phyloP scores from a whole-genome alignment of 202 grass and related monocot genomes.

The Zizania palustris region DNA sequence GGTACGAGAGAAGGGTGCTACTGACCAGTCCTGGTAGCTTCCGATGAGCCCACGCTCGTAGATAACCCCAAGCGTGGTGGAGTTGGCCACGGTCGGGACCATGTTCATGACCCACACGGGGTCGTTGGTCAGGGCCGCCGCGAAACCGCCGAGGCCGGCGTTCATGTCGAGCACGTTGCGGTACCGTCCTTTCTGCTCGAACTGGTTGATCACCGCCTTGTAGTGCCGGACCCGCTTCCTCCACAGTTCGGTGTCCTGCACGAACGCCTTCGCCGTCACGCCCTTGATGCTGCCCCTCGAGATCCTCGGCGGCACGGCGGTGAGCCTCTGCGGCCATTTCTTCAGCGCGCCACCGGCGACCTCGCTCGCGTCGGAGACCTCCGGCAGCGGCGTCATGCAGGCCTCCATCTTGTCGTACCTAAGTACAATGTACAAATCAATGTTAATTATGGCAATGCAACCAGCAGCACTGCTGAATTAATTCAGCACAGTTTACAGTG shows the following conservation, averaged over 20 bases:
- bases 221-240: constrained; percentile 67
- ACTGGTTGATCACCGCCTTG: constrained; percentile 64
- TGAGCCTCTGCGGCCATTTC: constrained; percentile 87
- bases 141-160: constrained; percentile 72
- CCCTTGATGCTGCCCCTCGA: constrained; percentile 45
- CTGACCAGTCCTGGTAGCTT: constrained; percentile 89
- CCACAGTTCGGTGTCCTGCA: constrained; percentile 76
- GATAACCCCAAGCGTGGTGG: constrained; percentile 66
- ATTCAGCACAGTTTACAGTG: not conserved
- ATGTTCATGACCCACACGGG: constrained; percentile 95
- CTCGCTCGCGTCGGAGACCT: constrained; percentile 44
- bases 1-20: not conserved
- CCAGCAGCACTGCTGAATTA: not conserved
- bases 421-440: not conserved
- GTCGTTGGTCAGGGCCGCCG: constrained; percentile 62
- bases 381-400: constrained; percentile 76
- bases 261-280: constrained; percentile 61
- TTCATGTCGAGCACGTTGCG: constrained; percentile 96
- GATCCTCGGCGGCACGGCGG: constrained; percentile 68
- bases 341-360: constrained; percentile 62
- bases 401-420: constrained; percentile 95
- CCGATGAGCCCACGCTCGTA: constrained; percentile 94
- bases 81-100: constrained; percentile 56
- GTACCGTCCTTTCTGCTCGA: constrained; percentile 76
- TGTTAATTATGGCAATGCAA: constrained; percentile 31